Percentiles rank a stretch among this genome's conserved stretches.
These are phyloP conservation scores for Geotrichum restrictum DNA, from an alignment of 1,139 yeast species.

Conservation along the genomic window DNA sequence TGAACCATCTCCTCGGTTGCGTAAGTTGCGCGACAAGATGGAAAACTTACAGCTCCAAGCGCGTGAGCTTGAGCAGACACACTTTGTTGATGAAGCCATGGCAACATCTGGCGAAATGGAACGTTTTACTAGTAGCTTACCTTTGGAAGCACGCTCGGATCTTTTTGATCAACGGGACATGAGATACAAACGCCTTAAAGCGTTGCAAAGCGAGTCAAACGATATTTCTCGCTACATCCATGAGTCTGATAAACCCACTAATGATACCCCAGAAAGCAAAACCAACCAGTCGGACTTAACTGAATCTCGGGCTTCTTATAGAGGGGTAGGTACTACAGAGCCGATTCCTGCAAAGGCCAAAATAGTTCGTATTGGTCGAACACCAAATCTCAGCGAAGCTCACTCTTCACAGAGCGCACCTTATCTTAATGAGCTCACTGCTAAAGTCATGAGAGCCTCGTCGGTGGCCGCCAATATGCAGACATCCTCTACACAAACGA, in stretches of 20 bases:
- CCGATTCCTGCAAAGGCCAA: constrained; percentile 29
- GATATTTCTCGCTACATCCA: constrained; percentile 29
- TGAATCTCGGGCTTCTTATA: constrained; percentile 1
- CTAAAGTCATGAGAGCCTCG: constrained; percentile 18
- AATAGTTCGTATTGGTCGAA: constrained; percentile 25
- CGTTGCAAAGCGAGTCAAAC: constrained; percentile 35
- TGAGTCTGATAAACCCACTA: not conserved
- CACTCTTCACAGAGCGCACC: constrained; percentile 7
- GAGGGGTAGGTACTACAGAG: constrained; percentile 2
- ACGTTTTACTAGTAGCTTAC: constrained; percentile 18
- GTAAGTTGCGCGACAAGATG: constrained; percentile 78
- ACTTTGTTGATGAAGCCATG: constrained; percentile 51
- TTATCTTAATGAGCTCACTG: constrained; percentile 18
- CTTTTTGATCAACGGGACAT: constrained; percentile 31
- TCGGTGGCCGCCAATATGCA: constrained; percentile 9
- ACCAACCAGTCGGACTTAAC: too few relatives aligned
- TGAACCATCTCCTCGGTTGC: constrained; percentile 73
- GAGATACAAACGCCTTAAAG: constrained; percentile 31
- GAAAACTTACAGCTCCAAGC: constrained; percentile 82
- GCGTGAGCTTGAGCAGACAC: constrained; percentile 79
- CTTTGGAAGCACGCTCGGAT: constrained; percentile 26
- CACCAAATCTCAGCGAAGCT: not conserved
- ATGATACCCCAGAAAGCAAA: too few relatives aligned
- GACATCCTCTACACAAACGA: constrained; percentile 6
- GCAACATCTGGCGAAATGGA: constrained; percentile 8